Conservation (phyloP, 1,139 yeast species). For the Blastobotrys ciferrii region DNA sequence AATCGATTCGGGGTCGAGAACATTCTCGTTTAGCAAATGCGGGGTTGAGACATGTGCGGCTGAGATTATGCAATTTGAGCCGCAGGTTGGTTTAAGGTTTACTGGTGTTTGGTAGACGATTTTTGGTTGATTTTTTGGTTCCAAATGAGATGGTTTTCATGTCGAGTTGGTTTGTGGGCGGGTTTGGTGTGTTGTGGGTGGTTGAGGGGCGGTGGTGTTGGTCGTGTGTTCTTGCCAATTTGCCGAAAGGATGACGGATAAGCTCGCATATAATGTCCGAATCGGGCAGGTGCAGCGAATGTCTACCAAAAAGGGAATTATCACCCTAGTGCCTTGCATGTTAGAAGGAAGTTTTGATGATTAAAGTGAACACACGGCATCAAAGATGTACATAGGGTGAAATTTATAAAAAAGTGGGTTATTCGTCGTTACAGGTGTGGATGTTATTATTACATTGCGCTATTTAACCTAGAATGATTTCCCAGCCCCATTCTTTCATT, state of each 20-base stretch:
- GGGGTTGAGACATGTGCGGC: background rate
- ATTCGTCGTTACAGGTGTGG: background rate
- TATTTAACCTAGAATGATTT: constrained; percentile 48
- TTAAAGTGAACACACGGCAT: background rate
- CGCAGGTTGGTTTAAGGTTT: too few species aligned
- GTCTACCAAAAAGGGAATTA: background rate
- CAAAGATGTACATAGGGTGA: background rate
- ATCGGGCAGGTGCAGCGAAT: background rate
- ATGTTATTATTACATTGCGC: background rate
- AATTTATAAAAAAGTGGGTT: background rate
- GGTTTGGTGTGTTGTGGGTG: background rate
- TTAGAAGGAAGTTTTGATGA: background rate
- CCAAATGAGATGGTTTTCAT: background rate
- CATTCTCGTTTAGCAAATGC: background rate
- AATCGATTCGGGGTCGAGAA: background rate
- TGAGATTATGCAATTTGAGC: background rate
- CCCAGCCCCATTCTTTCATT: constrained; percentile 78
- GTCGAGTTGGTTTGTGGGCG: background rate
- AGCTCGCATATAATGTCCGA: constrained; percentile 1
- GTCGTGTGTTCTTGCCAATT: too few species aligned
- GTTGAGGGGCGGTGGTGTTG: too few species aligned
- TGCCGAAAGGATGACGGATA: background rate
- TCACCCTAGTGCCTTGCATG: constrained; percentile 6
- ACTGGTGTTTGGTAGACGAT: too few species aligned
- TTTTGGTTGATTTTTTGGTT: background rate